A percentile compares a stretch with the other conserved stretches of the same genome.
Evolutionary conservation across 1,139 yeast species (phyloP).

Genomic region (Saccharomyces pastorianus): DNA sequence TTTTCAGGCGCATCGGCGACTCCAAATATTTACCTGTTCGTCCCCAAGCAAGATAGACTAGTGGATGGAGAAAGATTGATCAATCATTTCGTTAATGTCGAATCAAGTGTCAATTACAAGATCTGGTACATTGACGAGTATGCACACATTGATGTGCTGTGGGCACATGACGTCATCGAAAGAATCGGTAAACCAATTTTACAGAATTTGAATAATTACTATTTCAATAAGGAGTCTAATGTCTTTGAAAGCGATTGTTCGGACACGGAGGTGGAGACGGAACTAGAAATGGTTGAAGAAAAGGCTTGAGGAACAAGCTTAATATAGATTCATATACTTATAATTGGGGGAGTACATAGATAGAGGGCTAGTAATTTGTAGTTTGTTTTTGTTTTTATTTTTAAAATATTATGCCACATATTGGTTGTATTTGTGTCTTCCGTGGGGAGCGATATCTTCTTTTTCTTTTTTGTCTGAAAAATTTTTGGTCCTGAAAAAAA

Average conservation of each 20-base stretch:
- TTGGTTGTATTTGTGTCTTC: background rate
- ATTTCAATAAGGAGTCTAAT: background rate
- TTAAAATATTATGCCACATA: background rate
- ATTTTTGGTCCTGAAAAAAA: background rate
- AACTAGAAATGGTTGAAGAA: background rate
- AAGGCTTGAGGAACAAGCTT: background rate
- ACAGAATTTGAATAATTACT: slow-evolving; percentile 12
- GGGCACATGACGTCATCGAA: slow-evolving; percentile 69
- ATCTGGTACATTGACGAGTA: slow-evolving; percentile 45
- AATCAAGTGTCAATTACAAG: slow-evolving; percentile 39
- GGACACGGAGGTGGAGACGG: background rate
- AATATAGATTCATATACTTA: background rate
- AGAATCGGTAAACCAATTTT: slow-evolving; percentile 41
- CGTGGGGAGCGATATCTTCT: background rate
- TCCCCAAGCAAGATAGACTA: slow-evolving; percentile 48
- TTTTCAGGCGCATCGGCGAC: slow-evolving; percentile 17
- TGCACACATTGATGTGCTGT: slow-evolving; percentile 82
- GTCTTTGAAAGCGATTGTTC: background rate
- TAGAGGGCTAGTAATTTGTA: background rate
- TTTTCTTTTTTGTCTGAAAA: background rate
- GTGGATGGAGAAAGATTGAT: slow-evolving; percentile 53
- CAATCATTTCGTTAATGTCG: slow-evolving; percentile 40
- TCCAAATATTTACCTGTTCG: slow-evolving; percentile 39
- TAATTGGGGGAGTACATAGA: background rate
- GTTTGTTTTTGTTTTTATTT: background rate